A percentile compares a stretch with the other conserved stretches of the same genome.
These are phyloP conservation scores for Bocquillonia castaneifolia DNA, from an alignment of 441 rosid genomes.

Conservation along the genomic window DNA sequence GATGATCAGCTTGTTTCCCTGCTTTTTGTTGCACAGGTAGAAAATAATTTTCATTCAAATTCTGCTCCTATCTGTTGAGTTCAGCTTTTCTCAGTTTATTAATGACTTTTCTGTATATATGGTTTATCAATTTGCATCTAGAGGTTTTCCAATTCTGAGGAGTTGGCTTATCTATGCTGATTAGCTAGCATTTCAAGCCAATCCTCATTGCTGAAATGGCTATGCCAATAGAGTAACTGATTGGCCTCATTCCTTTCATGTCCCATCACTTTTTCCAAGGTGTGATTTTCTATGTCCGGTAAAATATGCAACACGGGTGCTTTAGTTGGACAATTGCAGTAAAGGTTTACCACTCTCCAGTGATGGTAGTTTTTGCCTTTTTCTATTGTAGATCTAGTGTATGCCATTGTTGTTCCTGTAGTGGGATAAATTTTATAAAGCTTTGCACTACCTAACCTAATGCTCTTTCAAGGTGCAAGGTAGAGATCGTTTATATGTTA, in stretches of 20 bases:
- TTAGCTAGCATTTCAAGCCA: background rate
- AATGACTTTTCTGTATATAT: slow-evolving; percentile 6
- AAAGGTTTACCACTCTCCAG: background rate
- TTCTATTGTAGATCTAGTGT: background rate
- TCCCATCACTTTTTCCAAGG: background rate
- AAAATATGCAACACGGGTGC: background rate
- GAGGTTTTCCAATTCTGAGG: background rate
- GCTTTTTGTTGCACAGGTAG: background rate
- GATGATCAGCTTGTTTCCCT: background rate
- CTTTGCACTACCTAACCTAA: slow-evolving; percentile 15
- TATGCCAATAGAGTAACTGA: background rate
- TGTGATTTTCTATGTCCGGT: background rate
- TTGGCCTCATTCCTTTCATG: background rate
- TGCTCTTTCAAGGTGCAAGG: slow-evolving; percentile 81
- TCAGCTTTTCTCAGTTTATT: background rate
- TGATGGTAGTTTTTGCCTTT: background rate
- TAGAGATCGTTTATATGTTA: slow-evolving; percentile 65
- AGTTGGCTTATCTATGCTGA: slow-evolving; percentile 1
- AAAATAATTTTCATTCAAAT: background rate
- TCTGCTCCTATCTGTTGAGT: slow-evolving; percentile 3
- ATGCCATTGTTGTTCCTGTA: background rate
- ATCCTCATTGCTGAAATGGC: slow-evolving; percentile 8
- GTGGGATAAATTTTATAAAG: slow-evolving; percentile 7
- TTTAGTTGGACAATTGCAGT: slow-evolving; percentile 2
- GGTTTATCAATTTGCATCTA: background rate